Evolutionary conservation across 768 basidiomycete genomes (phyloP).

Genomic region (Rhizopogon vinicolor): DNA sequence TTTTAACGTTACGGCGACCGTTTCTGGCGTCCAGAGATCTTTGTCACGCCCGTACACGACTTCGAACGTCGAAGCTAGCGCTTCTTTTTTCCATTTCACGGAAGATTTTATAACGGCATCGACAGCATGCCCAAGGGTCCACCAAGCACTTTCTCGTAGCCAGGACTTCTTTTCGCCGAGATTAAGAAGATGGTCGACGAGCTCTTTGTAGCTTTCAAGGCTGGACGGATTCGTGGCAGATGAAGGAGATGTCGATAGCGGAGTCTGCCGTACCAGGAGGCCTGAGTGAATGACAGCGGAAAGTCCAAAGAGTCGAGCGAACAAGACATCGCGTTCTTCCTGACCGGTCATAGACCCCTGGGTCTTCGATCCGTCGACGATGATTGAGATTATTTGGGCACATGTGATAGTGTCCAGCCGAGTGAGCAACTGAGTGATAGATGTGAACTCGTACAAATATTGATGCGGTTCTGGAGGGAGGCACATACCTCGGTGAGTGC

Average conservation of each 20-base stretch:
- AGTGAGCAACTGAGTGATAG: constrained; percentile 59
- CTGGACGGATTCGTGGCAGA: constrained; percentile 51
- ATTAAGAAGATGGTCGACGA: constrained; percentile 54
- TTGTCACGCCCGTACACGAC: constrained; percentile 37
- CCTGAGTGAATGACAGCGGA: constrained; percentile 83
- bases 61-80: constrained; percentile 44
- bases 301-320: constrained; percentile 90
- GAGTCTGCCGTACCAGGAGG: constrained; percentile 59
- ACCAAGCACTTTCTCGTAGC: constrained; percentile 91
- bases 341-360: constrained; percentile 80
- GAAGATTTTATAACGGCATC: constrained; percentile 54
- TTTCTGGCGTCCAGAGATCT: constrained; percentile 77
- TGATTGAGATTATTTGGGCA: constrained; percentile 68
- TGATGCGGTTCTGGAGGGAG: background rate
- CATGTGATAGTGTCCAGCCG: constrained; percentile 75
- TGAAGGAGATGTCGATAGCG: constrained; percentile 49
- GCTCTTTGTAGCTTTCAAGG: constrained; percentile 52
- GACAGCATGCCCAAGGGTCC: constrained; percentile 63
- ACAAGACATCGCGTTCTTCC: constrained; percentile 89
- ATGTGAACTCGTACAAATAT: background rate
- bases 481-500: constrained; percentile 84
- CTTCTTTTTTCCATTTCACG: constrained; percentile 69
- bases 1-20: constrained; percentile 73
- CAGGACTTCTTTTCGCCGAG: constrained; percentile 85
- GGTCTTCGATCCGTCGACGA: constrained; percentile 66